A percentile compares a stretch with the other conserved stretches of the same genome.
Evolutionary conservation across 2,329 filamentous ascomycete genomes (phyloP).

Genomic region (Colletotrichum tropicale): DNA sequence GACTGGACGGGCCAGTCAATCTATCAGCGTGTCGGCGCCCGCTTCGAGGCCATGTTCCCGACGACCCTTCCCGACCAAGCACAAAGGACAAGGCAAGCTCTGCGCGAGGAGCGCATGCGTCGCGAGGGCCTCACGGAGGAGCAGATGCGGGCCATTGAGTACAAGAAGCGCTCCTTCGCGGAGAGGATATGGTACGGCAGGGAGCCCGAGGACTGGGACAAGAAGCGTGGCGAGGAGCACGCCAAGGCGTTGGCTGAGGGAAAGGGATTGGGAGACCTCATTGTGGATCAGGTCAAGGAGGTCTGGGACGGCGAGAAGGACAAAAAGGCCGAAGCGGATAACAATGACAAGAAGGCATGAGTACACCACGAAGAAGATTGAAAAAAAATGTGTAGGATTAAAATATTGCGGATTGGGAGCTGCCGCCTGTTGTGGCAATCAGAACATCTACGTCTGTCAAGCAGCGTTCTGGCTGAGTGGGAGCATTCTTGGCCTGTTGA

Average conservation of each 20-base stretch:
- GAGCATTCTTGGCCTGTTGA: neutral
- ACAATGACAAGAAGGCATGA: constrained; percentile 20
- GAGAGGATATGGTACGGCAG: constrained; percentile 63
- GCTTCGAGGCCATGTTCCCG: constrained; percentile 49
- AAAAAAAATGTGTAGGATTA: neutral
- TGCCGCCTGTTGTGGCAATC: neutral
- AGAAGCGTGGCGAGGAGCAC: constrained; percentile 56
- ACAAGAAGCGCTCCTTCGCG: constrained; percentile 33
- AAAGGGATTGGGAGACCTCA: constrained; percentile 60
- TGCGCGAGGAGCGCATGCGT: constrained; percentile 40
- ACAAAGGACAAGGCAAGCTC: constrained; percentile 45
- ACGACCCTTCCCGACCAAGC: constrained; percentile 63
- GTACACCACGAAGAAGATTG: neutral
- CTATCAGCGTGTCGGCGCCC: constrained; percentile 48
- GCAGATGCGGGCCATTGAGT: constrained; percentile 29
- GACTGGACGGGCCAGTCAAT: constrained; percentile 63
- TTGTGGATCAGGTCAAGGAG: constrained; percentile 61
- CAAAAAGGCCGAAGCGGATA: constrained; percentile 17
- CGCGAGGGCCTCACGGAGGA: constrained; percentile 22
- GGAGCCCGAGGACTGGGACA: constrained; percentile 58
- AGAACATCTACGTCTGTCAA: neutral
- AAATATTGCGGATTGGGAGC: neutral
- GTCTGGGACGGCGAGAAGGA: constrained; percentile 44
- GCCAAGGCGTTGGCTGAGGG: constrained; percentile 59
- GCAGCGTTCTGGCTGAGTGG: neutral